phyloP scores from a whole-genome alignment of 495 filamentous ascomycete genomes.

The Staphylotrichum longicolle region DNA sequence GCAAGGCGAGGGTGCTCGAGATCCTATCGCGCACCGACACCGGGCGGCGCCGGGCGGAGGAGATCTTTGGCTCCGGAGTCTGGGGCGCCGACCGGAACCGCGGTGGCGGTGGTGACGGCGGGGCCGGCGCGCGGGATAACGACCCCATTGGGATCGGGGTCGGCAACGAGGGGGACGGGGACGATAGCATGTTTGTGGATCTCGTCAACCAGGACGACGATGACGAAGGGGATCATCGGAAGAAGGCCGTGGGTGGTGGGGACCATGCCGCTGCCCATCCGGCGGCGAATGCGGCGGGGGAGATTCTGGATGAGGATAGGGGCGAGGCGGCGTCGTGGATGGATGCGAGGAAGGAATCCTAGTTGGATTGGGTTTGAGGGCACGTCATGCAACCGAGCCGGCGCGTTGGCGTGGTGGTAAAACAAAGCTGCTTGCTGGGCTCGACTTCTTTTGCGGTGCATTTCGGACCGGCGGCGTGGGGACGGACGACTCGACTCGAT shows the following conservation, averaged over 20 bases:
- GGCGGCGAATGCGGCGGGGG: conserved; percentile 3
- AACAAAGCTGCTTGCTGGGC: not conserved
- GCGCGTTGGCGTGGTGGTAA: not conserved
- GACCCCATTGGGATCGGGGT: conserved; percentile 35
- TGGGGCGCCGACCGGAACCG: conserved; percentile 27
- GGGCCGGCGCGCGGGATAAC: conserved; percentile 20
- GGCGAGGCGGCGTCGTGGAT: conserved; percentile 22
- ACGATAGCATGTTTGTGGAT: conserved; percentile 54
- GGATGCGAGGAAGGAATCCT: conserved; percentile 18
- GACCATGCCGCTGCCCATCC: not conserved
- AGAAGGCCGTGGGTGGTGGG: conserved; percentile 8
- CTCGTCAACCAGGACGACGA: conserved; percentile 52
- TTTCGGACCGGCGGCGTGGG: conserved; percentile 7
- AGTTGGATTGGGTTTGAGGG: conserved; percentile 12
- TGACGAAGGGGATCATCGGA: conserved; percentile 32
- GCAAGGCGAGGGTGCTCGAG: conserved; percentile 39
- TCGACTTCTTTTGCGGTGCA: conserved; percentile 17
- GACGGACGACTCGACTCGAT: too few species aligned
- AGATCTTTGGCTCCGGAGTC: conserved; percentile 39
- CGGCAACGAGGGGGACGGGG: conserved; percentile 44
- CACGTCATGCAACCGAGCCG: not conserved
- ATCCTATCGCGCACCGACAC: conserved; percentile 40
- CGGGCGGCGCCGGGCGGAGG: conserved; percentile 41
- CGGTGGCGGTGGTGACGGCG: not conserved
- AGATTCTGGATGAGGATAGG: conserved; percentile 13